Base-by-base conservation (phyloP, 805 yeast genomes). In the Candida maltosa region DNA sequence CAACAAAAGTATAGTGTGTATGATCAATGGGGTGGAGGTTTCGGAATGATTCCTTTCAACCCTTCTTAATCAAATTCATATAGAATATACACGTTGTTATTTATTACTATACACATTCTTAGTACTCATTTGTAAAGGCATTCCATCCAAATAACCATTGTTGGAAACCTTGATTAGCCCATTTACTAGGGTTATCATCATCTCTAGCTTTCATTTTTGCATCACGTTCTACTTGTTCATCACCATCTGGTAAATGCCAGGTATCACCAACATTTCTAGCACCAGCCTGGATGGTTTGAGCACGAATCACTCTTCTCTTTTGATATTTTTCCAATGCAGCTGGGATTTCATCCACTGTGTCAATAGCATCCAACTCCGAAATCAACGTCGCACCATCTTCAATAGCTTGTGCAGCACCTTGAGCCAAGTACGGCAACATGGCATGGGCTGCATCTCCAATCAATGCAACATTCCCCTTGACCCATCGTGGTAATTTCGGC, bases 21-120 rank as follows among this genome's bases (percentile, higher is more conserved):
- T 37, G 69, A 62, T 37, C 56, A 49, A 24, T 46, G 62, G 45
- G 53, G 58, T 6, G 58, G 60, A 7, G 54, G 59, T 3, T 61
- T 60, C 40, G 70, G 68, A 1, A 56, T 60, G 33, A 56, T 67
- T 37, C 73, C 73, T 1, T 67, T 67, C 52, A 67, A 67, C 38
- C 73, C 72, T 16, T 60, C 66, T 9, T 62, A 42, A 11, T 4
- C n/a, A n/a, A 20, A 24, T 31, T 12, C 31, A 32, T 16, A 32
- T 26, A 12, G 40, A 24, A 20, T 40, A 38, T 24, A 37, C 43
- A 26, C n/a, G n/a, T n/a, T n/a, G n/a, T n/a, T n/a, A n/a, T n/a
- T n/a, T n/a, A n/a, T n/a, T n/a, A n/a, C n/a, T n/a, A n/a, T n/a
- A n/a, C n/a, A n/a, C n/a, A n/a, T n/a, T n/a, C n/a, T n/a, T n/a